These are phyloP conservation scores for Saprolegnia diclina DNA, from an alignment of 352 stramenopile genomes.

Conservation along the genomic window DNA sequence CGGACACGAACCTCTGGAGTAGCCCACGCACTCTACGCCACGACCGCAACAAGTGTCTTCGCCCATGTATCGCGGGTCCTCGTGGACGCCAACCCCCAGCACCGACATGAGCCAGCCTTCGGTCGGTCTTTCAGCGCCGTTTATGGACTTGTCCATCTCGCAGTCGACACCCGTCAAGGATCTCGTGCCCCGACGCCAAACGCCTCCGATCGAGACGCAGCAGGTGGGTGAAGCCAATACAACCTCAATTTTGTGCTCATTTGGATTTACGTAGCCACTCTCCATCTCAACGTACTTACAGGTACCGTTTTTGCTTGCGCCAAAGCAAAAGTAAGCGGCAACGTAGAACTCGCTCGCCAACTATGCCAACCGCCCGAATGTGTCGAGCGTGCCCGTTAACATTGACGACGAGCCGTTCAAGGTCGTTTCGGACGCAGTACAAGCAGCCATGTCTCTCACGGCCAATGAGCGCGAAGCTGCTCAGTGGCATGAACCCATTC, in stretches of 20 bases:
- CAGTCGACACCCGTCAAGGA: constrained; percentile 8
- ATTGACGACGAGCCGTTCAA: constrained; percentile 8
- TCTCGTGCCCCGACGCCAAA: not conserved
- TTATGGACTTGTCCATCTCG: constrained; percentile 9
- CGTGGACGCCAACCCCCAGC: not conserved
- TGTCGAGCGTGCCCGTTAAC: constrained; percentile 11
- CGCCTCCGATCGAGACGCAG: not conserved
- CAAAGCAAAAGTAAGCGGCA: not conserved
- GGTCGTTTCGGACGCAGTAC: constrained; percentile 14
- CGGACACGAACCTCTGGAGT: not conserved
- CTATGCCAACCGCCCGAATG: constrained; percentile 10
- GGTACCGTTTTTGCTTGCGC: not conserved
- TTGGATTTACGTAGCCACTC: not conserved
- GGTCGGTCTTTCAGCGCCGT: not conserved
- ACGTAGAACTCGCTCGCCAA: constrained; percentile 2
- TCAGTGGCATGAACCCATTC: constrained; percentile 19
- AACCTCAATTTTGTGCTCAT: not conserved
- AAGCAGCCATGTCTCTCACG: constrained; percentile 4
- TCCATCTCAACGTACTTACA: constrained; percentile 10
- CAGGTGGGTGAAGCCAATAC: not conserved
- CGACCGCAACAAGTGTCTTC: constrained; percentile 2
- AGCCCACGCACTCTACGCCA: not conserved
- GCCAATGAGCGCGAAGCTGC: not conserved
- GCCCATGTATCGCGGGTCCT: not conserved
- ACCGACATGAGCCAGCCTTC: not conserved